Percentiles rank a stretch among this genome's conserved stretches.
These are phyloP conservation scores for Lathyrus aphaca DNA, from an alignment of 306 rosid genomes.

Conservation along the genomic window DNA sequence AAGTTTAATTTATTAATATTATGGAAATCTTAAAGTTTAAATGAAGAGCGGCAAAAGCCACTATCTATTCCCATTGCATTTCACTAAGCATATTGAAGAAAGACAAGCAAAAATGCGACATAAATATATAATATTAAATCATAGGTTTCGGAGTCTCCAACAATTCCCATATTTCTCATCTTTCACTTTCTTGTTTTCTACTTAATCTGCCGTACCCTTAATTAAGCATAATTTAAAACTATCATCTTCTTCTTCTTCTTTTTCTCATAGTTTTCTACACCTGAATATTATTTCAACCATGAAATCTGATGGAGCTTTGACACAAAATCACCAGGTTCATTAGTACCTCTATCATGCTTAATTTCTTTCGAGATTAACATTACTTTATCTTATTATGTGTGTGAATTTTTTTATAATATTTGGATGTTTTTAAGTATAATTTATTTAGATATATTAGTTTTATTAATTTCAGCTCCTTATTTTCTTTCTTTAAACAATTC, in stretches of 20 bases:
- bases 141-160: slow-evolving; percentile 50
- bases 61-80: too few relatives aligned
- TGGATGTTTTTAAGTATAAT: too few relatives aligned
- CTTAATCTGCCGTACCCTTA: slow-evolving; percentile 39
- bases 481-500: not conserved
- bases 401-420: too few relatives aligned
- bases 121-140: not conserved
- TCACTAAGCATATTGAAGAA: not conserved
- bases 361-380: not conserved
- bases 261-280: not conserved
- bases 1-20: too few relatives aligned
- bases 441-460: not conserved
- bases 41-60: too few relatives aligned
- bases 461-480: not conserved
- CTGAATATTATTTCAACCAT: slow-evolving; percentile 32
- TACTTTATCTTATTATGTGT: too few relatives aligned
- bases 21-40: too few relatives aligned
- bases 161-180: slow-evolving; percentile 24
- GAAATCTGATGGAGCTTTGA: slow-evolving; percentile 19
- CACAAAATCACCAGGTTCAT: slow-evolving; percentile 36
- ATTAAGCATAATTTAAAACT: slow-evolving; percentile 1
- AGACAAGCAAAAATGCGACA: not conserved
- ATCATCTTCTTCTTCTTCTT: not conserved
- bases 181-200: slow-evolving; percentile 17
- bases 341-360: not conserved